These are phyloP conservation scores for Meyerozyma smithsonii DNA, from an alignment of 1,139 yeast genomes.

Conservation along the genomic window DNA sequence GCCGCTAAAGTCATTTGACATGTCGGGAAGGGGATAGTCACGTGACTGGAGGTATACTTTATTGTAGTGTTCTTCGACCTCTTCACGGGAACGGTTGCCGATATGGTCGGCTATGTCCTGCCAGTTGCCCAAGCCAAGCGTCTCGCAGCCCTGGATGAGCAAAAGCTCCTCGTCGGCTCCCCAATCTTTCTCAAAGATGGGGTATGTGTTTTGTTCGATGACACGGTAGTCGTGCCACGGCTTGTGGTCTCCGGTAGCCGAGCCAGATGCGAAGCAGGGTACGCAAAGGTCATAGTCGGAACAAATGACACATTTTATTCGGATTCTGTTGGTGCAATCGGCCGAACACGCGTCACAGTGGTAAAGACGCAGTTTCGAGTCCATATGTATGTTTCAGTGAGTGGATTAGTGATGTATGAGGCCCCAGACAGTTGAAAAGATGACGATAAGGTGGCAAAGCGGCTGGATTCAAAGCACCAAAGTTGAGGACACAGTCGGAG, in stretches of 20 bases:
- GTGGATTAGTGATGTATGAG: not conserved
- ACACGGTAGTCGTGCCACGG: conserved; percentile 93
- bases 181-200: conserved; percentile 88
- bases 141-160: conserved; percentile 86
- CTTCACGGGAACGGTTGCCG: conserved; percentile 89
- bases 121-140: conserved; percentile 94
- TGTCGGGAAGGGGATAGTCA: conserved; percentile 78
- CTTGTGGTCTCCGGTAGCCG: conserved; percentile 75
- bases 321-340: conserved; percentile 87
- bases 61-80: conserved; percentile 79
- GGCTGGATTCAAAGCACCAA: not conserved
- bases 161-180: conserved; percentile 96
- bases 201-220: conserved; percentile 92
- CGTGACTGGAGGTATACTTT: conserved; percentile 63
- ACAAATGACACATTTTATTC: conserved; percentile 89
- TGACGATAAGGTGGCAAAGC: not conserved
- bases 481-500: not conserved
- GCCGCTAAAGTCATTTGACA: conserved; percentile 60
- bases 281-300: conserved; percentile 93
- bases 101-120: conserved; percentile 93
- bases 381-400: conserved; percentile 8
- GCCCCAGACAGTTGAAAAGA: not conserved
- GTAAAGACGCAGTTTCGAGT: conserved; percentile 44
- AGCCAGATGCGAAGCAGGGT: conserved; percentile 89
- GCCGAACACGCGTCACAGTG: conserved; percentile 96